phyloP scores from a whole-genome alignment of 768 basidiomycete genomes.

The Serpula lacrymans region DNA sequence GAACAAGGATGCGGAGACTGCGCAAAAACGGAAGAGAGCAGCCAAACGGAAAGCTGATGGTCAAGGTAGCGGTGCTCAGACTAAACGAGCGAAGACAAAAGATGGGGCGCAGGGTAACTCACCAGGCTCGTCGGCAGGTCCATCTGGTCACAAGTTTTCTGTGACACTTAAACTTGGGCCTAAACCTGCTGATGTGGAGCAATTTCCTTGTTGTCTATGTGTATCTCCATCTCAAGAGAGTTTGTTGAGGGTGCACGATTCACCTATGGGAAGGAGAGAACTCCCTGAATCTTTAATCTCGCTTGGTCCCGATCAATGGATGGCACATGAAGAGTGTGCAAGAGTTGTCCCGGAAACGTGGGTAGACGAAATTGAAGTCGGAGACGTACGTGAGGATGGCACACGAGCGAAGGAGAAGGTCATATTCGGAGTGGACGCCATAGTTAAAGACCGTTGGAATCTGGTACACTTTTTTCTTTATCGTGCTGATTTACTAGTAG shows the following conservation, averaged over 20 bases:
- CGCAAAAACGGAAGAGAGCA: conserved; percentile 6
- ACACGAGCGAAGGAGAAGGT: conserved; percentile 39
- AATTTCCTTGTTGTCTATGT: conserved; percentile 69
- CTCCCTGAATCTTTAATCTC: conserved; percentile 35
- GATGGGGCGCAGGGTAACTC: conserved; percentile 6
- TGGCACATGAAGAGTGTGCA: conserved; percentile 81
- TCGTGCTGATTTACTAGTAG: conserved; percentile 1
- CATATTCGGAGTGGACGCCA: conserved; percentile 83
- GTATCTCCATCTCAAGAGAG: conserved; percentile 49
- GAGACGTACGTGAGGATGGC: conserved; percentile 27
- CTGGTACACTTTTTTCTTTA: conserved; percentile 52
- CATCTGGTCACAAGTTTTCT: conserved; percentile 37
- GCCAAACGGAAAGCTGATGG: conserved; percentile 41
- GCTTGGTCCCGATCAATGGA: conserved; percentile 44
- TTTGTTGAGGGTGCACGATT: conserved; percentile 65
- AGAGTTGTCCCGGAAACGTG: conserved; percentile 87
- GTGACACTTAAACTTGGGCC: conserved; percentile 70
- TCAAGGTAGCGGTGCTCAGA: conserved; percentile 9
- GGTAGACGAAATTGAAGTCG: conserved; percentile 66
- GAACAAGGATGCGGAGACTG: conserved; percentile 11
- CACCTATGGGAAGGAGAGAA: conserved; percentile 55
- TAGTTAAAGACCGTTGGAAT: conserved; percentile 92
- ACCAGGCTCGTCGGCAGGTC: conserved; percentile 11
- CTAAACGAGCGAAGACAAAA: conserved; percentile 22
- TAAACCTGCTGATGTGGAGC: conserved; percentile 50